A percentile compares a stretch with the other conserved stretches of the same genome.
Conservation (phyloP, 75 land plant species). For the Sequoia sempervirens region DNA sequence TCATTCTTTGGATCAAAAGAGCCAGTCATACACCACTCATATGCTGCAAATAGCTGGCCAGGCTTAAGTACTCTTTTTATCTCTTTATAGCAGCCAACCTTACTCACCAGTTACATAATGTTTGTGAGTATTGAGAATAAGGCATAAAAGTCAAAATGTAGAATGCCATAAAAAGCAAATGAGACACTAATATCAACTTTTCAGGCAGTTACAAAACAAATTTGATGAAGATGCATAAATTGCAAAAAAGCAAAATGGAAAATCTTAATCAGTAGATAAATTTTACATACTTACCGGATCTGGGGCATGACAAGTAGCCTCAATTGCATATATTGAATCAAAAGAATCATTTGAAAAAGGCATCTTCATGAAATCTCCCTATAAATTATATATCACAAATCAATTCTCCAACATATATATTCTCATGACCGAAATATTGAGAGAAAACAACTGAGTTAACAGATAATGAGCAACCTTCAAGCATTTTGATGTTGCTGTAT, state of each 20-base stretch:
- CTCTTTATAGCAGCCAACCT: slow-evolving; percentile 94
- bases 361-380: slow-evolving; percentile 99
- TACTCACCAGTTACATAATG: neutral
- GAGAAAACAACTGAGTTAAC: neutral
- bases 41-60: slow-evolving; percentile 94
- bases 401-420: neutral
- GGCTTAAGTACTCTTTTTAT: slow-evolving; percentile 87
- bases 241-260: neutral
- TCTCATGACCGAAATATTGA: neutral
- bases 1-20: slow-evolving; percentile 74
- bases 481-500: too few relatives aligned
- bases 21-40: slow-evolving; percentile 98
- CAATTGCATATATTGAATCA: slow-evolving; percentile 97
- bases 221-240: neutral
- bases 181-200: neutral
- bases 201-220: neutral
- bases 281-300: slow-evolving; percentile 62
- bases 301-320: slow-evolving; percentile 99
- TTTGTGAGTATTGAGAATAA: neutral
- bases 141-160: neutral
- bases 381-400: slow-evolving; percentile 10
- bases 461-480: neutral
- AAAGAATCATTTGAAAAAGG: slow-evolving; percentile 73
- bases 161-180: neutral
- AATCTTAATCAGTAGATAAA: neutral